Evolutionary conservation across 208 protist species (phyloP).

Genomic region (Polymyxa betae): DNA sequence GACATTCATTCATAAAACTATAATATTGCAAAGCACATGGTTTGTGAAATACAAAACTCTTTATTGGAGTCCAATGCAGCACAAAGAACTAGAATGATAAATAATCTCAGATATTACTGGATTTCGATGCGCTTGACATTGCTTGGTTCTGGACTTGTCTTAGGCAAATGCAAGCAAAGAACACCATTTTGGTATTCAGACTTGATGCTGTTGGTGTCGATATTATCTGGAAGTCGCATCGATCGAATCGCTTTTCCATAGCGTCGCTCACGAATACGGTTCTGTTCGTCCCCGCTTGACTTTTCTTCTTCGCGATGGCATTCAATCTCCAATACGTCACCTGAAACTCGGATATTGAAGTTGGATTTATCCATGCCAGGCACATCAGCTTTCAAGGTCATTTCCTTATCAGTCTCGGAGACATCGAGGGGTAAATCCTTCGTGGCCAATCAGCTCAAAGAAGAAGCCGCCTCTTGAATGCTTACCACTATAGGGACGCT

Average conservation of each 20-base stretch:
- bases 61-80: too few relatives aligned
- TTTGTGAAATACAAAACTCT: too few relatives aligned
- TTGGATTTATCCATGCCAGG: constrained; percentile 51
- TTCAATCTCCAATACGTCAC: constrained; percentile 6
- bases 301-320: constrained; percentile 40
- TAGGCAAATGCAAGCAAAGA: neutral
- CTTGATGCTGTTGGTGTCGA: neutral
- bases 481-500: constrained; percentile 7
- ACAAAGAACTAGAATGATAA: too few relatives aligned
- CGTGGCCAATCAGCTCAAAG: neutral
- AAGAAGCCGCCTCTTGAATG: neutral
- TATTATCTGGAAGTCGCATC: constrained; percentile 40
- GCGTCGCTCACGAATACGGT: neutral
- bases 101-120: too few relatives aligned
- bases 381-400: constrained; percentile 34
- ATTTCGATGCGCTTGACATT: constrained; percentile 44
- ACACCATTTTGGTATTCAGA: constrained; percentile 17
- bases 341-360: constrained; percentile 1
- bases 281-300: neutral
- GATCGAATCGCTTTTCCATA: neutral
- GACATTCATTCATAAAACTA: too few relatives aligned
- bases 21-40: too few relatives aligned
- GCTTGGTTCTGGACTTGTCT: constrained; percentile 18
- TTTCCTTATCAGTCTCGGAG: constrained; percentile 37
- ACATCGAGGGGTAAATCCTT: constrained; percentile 8